A percentile compares a stretch with the other conserved stretches of the same genome.
phyloP scores from a whole-genome alignment of 352 stramenopile genomes.

The Globisporangium uncinulatum region DNA sequence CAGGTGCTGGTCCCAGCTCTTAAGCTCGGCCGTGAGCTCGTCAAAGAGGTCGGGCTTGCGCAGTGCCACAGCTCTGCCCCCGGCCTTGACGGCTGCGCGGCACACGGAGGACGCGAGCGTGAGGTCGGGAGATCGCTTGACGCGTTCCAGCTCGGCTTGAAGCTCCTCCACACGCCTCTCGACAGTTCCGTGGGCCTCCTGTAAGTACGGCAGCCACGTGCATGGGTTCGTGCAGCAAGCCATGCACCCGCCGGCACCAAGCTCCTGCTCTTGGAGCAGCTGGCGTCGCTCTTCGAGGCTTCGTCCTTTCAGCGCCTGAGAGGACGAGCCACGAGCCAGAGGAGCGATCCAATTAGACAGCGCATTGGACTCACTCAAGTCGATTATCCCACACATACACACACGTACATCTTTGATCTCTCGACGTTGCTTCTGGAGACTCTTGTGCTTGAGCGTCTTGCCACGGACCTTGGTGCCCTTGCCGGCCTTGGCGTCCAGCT shows the following conservation, averaged over 20 bases:
- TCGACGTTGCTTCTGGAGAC: constrained; percentile 62
- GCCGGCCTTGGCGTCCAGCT: constrained; percentile 22
- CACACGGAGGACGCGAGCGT: constrained; percentile 53
- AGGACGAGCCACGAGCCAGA: not conserved
- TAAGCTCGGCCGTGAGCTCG: constrained; percentile 60
- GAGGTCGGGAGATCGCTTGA: constrained; percentile 51
- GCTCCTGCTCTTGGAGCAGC: constrained; percentile 56
- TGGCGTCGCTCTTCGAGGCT: constrained; percentile 62
- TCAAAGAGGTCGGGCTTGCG: constrained; percentile 68
- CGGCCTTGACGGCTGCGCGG: constrained; percentile 56
- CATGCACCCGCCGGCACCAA: constrained; percentile 75
- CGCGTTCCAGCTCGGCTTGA: constrained; percentile 58
- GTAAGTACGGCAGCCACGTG: constrained; percentile 52
- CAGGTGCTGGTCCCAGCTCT: constrained; percentile 64
- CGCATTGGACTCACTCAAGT: not conserved
- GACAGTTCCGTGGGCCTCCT: constrained; percentile 45
- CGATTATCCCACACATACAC: not conserved
- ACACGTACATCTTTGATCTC: constrained; percentile 63
- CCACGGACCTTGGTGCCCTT: constrained; percentile 38
- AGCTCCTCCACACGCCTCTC: constrained; percentile 54
- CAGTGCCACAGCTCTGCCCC: constrained; percentile 35
- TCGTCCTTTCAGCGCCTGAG: constrained; percentile 39
- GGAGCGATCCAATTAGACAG: not conserved
- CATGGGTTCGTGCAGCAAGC: constrained; percentile 75
- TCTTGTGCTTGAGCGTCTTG: constrained; percentile 48